Evolutionary conservation across 345 rosid genomes (phyloP).

Genomic region (Rhodamnia rubescens): DNA sequence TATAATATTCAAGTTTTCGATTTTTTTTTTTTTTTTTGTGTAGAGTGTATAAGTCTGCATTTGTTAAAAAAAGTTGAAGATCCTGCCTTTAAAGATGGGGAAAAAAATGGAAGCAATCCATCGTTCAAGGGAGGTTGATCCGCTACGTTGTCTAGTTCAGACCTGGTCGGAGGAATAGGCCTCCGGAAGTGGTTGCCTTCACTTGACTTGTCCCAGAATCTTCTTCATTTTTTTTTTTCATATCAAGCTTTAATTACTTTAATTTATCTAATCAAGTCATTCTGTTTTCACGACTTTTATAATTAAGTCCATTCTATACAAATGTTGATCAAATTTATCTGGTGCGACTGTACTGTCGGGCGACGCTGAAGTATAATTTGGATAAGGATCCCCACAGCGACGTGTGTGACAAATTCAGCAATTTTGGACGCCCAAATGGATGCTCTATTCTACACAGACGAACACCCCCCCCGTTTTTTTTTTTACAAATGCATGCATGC

Average conservation of each 20-base stretch:
- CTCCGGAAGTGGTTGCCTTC: not conserved
- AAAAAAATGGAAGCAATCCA: not conserved
- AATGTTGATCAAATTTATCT: not conserved
- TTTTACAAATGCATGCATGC: not conserved
- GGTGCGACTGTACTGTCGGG: accelerated
- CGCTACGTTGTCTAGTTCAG: not conserved
- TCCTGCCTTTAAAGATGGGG: not conserved
- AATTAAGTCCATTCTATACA: not conserved
- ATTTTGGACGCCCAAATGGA: not conserved
- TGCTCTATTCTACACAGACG: not conserved
- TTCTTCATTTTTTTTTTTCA: no score
- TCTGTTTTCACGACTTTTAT: not conserved
- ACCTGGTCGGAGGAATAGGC: not conserved
- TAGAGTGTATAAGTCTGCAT: not conserved
- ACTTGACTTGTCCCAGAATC: not conserved
- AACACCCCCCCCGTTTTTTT: not conserved
- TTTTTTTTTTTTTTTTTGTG: no score
- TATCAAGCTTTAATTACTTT: no score
- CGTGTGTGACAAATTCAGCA: not conserved
- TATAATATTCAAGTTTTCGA: not conserved
- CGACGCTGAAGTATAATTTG: not conserved
- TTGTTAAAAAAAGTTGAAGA: not conserved
- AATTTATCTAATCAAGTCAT: no score
- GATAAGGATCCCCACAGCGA: accelerated
- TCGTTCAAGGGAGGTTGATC: not conserved